Percentiles rank a stretch among this genome's conserved stretches.
phyloP scores from a whole-genome alignment of 768 basidiomycete genomes.

The Crucibulum laeve region DNA sequence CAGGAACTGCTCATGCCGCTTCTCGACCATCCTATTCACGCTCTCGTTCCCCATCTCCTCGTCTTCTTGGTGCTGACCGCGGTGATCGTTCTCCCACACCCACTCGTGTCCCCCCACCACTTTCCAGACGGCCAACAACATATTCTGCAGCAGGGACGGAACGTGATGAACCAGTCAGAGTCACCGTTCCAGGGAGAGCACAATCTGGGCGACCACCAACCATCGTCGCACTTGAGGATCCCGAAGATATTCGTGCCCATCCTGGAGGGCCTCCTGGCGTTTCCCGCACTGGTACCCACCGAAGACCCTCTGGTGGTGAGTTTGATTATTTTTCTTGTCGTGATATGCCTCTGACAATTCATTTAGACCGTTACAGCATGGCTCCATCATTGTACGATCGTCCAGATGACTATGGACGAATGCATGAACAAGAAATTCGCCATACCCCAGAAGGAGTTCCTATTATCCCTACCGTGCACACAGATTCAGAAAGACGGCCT shows the following conservation, averaged over 20 bases:
- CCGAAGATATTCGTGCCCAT: conserved; percentile 8
- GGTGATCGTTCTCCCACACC: conserved; percentile 6
- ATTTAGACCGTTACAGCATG: conserved; percentile 7
- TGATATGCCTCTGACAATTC: neutral
- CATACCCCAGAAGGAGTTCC: conserved; percentile 6
- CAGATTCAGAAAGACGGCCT: neutral
- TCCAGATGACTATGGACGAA: neutral
- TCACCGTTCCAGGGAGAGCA: conserved; percentile 17
- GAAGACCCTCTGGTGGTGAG: conserved; percentile 14
- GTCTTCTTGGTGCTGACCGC: conserved; percentile 4
- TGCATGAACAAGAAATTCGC: conserved; percentile 4
- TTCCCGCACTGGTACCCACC: conserved; percentile 11
- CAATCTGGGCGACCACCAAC: conserved; percentile 17
- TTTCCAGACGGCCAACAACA: neutral
- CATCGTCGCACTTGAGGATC: conserved; percentile 14
- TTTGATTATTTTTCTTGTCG: neutral
- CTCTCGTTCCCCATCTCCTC: conserved; percentile 20
- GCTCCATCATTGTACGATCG: conserved; percentile 12
- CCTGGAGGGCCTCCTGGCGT: conserved; percentile 4
- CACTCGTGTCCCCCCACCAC: conserved; percentile 5
- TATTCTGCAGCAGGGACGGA: neutral
- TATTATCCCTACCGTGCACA: conserved; percentile 5
- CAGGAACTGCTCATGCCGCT: neutral
- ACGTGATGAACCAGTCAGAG: conserved; percentile 7
- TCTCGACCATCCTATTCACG: conserved; percentile 9